These are phyloP conservation scores for Phyllosticta citrichinensis DNA, from an alignment of 2,329 filamentous ascomycete genomes.

Conservation along the genomic window DNA sequence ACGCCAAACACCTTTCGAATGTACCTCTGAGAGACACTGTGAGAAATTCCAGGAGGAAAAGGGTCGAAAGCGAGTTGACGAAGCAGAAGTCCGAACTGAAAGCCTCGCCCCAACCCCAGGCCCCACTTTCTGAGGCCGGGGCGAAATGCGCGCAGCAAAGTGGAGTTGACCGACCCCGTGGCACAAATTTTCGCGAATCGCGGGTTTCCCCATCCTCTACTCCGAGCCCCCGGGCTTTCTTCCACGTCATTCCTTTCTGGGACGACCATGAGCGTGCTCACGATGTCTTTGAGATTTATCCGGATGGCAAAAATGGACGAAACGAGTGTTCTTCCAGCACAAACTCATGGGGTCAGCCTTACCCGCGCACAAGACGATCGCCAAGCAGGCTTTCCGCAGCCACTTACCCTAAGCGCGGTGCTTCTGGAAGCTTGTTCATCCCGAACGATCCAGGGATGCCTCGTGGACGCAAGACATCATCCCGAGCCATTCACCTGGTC, in stretches of 20 bases:
- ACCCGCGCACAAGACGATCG: background rate
- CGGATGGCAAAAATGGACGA: background rate
- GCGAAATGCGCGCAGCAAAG: background rate
- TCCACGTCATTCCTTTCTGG: background rate
- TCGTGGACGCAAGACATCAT: background rate
- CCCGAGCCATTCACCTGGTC: background rate
- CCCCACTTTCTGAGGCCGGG: background rate
- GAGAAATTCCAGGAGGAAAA: background rate
- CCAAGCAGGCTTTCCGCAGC: background rate
- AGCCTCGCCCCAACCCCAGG: background rate
- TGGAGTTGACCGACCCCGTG: background rate
- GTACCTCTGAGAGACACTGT: background rate
- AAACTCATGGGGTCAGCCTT: background rate
- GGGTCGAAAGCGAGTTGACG: background rate
- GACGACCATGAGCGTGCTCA: background rate
- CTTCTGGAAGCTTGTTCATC: background rate
- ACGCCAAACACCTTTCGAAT: background rate
- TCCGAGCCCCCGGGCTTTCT: background rate
- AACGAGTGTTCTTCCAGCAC: background rate
- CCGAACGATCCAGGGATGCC: background rate
- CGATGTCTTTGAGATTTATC: background rate
- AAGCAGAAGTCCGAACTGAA: background rate
- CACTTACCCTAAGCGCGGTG: background rate
- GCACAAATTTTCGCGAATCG: background rate
- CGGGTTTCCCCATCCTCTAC: background rate